Evolutionary conservation across 257 asterid genomes (phyloP), one percentile per base, ranked within the genome.

Genomic region (Datura wrightii): DNA sequence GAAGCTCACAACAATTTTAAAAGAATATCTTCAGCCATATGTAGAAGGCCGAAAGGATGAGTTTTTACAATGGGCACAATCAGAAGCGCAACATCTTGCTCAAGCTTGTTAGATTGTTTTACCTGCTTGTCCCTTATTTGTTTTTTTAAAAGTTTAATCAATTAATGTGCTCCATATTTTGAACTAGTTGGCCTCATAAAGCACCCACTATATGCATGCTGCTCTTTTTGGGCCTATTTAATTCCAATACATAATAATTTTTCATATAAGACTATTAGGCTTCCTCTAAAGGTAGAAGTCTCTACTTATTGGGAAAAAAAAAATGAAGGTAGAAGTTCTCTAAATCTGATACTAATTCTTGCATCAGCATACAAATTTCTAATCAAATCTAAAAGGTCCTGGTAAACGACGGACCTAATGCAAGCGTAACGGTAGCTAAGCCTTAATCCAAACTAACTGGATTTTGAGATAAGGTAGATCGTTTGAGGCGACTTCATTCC

Each of bases 21-120:
- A 84, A 85, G 86, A 90, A 86, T 93, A 87, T 79, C 95, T 95
- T 39, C 92, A 94, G 79, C 90, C 90, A 56, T 95, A 88, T 41
- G 94, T 94, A 70, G 91, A 91, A 67, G 98, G 95, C 55, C 93
- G 88, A 87, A 84, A 72, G 59, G 87, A 90, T 24, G 95, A 90
- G 16, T 95, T 95, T 84, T 85, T 92, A 48, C 93, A 88, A 56
- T 89, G 93, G 88, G 94, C 97, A 24, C 91, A 86, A 85, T 72
- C 85, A 52, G 98, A 95, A 89, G 92, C 98, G 39, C 82, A 71
- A 4, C 92, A 89, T 84, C 97, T 95, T 85, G 91, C 95, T 87
- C 90, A 94, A 86, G 95, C 93, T 60, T 97, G 98, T 94, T 50
- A 76, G 82, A 13, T 76, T 50, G 42, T 48, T 50, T 76, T 62